Evolutionary conservation across 768 basidiomycete genomes (phyloP), one percentile per base, ranked within the genome.

Genomic region (Russula emetica): DNA sequence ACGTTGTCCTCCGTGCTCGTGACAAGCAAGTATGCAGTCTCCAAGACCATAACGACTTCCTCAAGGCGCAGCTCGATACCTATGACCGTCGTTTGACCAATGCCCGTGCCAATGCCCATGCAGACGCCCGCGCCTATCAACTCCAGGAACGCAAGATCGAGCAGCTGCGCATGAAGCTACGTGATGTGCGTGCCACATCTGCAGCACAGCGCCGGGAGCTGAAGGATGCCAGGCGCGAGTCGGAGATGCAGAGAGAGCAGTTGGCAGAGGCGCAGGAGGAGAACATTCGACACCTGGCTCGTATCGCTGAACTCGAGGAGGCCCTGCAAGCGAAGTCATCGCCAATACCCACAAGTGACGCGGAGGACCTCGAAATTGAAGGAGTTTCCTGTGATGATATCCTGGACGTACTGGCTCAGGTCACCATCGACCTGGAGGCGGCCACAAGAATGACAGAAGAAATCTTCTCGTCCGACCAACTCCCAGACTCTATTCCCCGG

Each of bases 91-190:
- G 66, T 28, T 49, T 68, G 13, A 62, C 62, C 61, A 63, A 66
- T 22, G 40, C 67, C 28, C 67, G 63, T 8, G 50, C 67, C 18
- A 60, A 62, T 20, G 60, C 66, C 2, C 55, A 59, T 24, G 58
- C 57, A n/a, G 66, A 68, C 20, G 58, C 61, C 0, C 67, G 62
- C 20, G 55, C 51, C 24, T 45, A 55, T 36, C 64, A 66, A 11
- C 45, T 68, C 7, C 67, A 68, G 51, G 66, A 68, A 40, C 67
- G 67, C 58, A 68, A 60, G 55, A 32, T 68, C 40, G 66, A 68
- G 50, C 66, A 63, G 49, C 36, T 67, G 24, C 61, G 59, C 16
- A 14, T 36, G 40, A 68, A 65, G 59, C 57, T 68, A 40, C 67
- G 57, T 22, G 66, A 61, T 5, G 18, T 32, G 32, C 67, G 67